These are phyloP conservation scores for Lolium multiflorum DNA, from an alignment of 176 grass and related monocot genomes.

Conservation along the genomic window DNA sequence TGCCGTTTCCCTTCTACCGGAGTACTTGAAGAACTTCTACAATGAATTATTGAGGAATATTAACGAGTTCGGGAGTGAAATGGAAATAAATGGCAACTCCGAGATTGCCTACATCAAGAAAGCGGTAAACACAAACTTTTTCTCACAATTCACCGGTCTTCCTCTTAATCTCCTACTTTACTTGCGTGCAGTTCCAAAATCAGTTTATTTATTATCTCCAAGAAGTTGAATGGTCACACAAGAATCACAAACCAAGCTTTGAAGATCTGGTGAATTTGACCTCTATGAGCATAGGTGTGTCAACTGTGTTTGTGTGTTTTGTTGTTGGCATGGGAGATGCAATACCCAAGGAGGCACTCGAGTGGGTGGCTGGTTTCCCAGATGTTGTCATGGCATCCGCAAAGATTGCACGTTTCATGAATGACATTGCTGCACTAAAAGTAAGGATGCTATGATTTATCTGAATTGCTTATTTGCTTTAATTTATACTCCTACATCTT, in stretches of 20 bases:
- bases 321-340: slow-evolving; percentile 42
- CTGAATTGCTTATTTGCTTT: too few species aligned
- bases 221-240: slow-evolving; percentile 57
- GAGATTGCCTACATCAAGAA: not conserved
- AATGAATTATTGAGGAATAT: not conserved
- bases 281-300: not conserved
- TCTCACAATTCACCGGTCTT: too few species aligned
- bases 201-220: slow-evolving; percentile 22
- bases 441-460: not conserved
- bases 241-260: slow-evolving; percentile 38
- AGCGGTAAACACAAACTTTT: too few species aligned
- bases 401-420: too few species aligned
- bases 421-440: not conserved
- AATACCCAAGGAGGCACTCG: slow-evolving; percentile 47
- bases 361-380: slow-evolving; percentile 27
- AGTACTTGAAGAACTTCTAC: not conserved
- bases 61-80: slow-evolving; percentile 20
- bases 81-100: not conserved
- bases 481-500: too few species aligned
- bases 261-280: slow-evolving; percentile 34
- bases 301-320: not conserved
- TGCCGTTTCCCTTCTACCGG: not conserved
- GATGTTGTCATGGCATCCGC: not conserved
- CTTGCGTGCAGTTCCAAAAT: slow-evolving; percentile 31
- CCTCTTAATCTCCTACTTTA: too few species aligned